Conservation (phyloP, 2,329 filamentous ascomycete species). For the Aspergillus hiratsukae region DNA sequence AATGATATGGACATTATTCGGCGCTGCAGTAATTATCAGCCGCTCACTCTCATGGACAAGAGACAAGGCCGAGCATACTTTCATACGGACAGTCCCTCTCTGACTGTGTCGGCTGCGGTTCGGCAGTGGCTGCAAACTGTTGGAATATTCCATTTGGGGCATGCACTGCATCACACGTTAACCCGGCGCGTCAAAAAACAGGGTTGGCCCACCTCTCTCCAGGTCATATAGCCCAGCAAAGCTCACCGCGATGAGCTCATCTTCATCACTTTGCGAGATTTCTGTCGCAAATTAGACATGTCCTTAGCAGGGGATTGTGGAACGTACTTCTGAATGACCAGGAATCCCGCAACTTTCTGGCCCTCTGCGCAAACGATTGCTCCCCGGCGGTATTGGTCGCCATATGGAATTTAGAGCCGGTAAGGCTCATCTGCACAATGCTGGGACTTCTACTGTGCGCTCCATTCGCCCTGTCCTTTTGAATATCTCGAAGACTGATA, state of each 20-base stretch:
- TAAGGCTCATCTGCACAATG: constrained; percentile 12
- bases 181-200: background rate
- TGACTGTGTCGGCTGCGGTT: constrained; percentile 6
- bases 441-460: constrained; percentile 18
- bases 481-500: constrained; percentile 12
- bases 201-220: constrained; percentile 20
- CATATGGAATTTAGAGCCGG: constrained; percentile 12
- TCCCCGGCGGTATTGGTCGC: constrained; percentile 9
- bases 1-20: constrained; percentile 3
- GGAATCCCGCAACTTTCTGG: constrained; percentile 22
- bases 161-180: constrained; percentile 19
- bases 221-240: constrained; percentile 27
- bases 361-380: constrained; percentile 18
- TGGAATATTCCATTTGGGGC: constrained; percentile 23
- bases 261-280: constrained; percentile 24
- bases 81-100: constrained; percentile 12
- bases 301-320: background rate
- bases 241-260: constrained; percentile 26
- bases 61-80: constrained; percentile 8
- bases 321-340: constrained; percentile 25
- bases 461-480: constrained; percentile 11
- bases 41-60: background rate
- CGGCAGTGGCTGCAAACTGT: constrained; percentile 5
- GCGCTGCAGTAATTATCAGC: constrained; percentile 3
- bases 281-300: constrained; percentile 14